Percentiles rank a stretch among this genome's conserved stretches.
These are phyloP conservation scores for Quercus dentata DNA, from an alignment of 306 rosid genomes.

Conservation along the genomic window DNA sequence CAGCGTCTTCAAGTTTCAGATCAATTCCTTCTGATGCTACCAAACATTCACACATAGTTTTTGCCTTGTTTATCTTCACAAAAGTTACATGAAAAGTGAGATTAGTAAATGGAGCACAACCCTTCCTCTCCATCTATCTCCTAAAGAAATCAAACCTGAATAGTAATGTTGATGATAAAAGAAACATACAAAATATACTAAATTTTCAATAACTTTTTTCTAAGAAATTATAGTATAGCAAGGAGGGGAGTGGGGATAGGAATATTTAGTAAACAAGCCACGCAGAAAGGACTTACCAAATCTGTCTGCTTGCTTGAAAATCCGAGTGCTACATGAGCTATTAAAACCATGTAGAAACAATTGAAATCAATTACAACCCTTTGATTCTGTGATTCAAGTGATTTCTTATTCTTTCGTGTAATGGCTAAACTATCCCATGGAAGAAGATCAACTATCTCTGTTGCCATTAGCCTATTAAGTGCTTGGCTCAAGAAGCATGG, in stretches of 20 bases:
- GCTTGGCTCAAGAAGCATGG: conserved; percentile 85
- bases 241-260: conserved; percentile 3
- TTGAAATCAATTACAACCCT: conserved; percentile 73
- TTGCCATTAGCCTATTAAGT: conserved; percentile 65
- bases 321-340: conserved; percentile 82
- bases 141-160: background rate
- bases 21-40: conserved; percentile 74
- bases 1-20: conserved; percentile 84
- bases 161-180: background rate
- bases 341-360: conserved; percentile 72
- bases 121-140: background rate
- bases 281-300: conserved; percentile 56
- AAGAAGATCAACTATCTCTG: conserved; percentile 89
- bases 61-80: conserved; percentile 71
- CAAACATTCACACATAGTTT: conserved; percentile 80
- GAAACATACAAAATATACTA: background rate
- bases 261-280: conserved; percentile 21
- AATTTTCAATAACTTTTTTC: background rate
- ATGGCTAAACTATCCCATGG: conserved; percentile 78
- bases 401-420: conserved; percentile 86
- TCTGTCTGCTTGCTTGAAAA: conserved; percentile 82
- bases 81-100: conserved; percentile 11
- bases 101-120: background rate
- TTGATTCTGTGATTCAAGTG: conserved; percentile 92
- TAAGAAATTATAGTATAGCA: background rate